Evolutionary conservation across 805 yeast species (phyloP), one percentile per base, ranked within the genome.

Genomic region (Wickerhamiella azymoides): DNA sequence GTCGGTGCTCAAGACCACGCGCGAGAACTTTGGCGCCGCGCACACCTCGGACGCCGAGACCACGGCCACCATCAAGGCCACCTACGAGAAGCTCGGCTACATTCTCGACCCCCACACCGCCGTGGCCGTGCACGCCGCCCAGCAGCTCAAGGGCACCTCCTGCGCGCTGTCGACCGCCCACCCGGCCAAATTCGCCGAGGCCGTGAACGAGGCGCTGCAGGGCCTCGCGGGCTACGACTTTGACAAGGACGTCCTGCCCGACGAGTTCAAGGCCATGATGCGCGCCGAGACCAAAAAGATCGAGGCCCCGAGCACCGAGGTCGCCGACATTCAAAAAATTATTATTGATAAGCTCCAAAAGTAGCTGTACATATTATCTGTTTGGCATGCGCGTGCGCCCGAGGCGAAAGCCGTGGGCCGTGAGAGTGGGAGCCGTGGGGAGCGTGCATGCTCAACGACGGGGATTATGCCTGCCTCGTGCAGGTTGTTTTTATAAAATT

Each of bases 141-240:
- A 74, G 58, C 69, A 68, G 13, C 59, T 64, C 43, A 72, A 68
- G 39, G 59, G 30, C 62, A 57, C 51, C 9, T 59, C 67, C 25
- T 72, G 92, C 39, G 82, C 95, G 5, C 74, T 92, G 48, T 82
- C 96, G 10, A 92, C 99, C 40, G 99, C 99, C 8, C 99, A 92
- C 62, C 99, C 99, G 37, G 99, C 98, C 50, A 92, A 92, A 67
- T 92, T 92, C 59, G 84, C 95, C 21, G 96, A 85, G 52, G 98
- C 95, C 43, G 99, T 92, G 21, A 80, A 88, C 63, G 67, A 73
- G 55, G 85, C 97, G 2, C 71, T 92, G 53, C 60, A 65, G 39
- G 71, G 71, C 1, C 71, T 77, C 50, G 74, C 71, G 10, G 86
- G 76, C 17, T 92, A 92, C 67, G 76, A 86, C 3, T 92, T 92